Evolutionary conservation across 805 yeast genomes (phyloP), one percentile per base, ranked within the genome.

Genomic region (Yamadazyma akitaensis): DNA sequence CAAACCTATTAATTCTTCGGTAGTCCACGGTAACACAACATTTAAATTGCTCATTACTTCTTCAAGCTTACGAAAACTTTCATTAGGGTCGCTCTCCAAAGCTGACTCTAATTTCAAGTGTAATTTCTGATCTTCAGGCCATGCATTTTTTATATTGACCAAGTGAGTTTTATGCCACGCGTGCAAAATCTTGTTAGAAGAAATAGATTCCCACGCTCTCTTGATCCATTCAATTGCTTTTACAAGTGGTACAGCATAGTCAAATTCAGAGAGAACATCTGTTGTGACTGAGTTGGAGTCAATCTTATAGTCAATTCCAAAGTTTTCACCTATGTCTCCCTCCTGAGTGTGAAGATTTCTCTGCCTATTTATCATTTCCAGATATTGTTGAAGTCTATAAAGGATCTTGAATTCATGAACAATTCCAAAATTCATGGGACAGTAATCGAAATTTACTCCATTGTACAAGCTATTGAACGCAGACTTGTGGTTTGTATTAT

Each of bases 361-460:
- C 47, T 68, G 73, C n/a, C 59, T 30, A 44, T 62, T 63, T 14
- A 72, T 71, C 73, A 70, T 69, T 43, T 68, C 73, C 51, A 65
- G 63, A 51, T 81, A 82, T 51, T 82, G 87, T 49, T 77, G 81
- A 6, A 78, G 65, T 46, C 88, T 70, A 53, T 77, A 82, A 40
- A 77, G 63, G 12, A 80, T 70, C 55, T 80, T 80, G 57, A 82
- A 79, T 54, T 82, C 87, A 48, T 79, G 80, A 35, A 78, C 69
- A 3, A 82, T 77, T 2, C 88, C 88, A 74, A 82, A 80, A 49
- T 73, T 77, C 70, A 81, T 80, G 7, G 87, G 87, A 30, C 80
- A 59, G 55, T 78, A 80, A 53, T 74, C 75, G 43, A 81, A 65
- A 49, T 74, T 78, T 30, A 75, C 67, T 34, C 81, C 82, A 31